Base-by-base conservation (phyloP, 768 basidiomycete genomes). In the Amanita muscaria region DNA sequence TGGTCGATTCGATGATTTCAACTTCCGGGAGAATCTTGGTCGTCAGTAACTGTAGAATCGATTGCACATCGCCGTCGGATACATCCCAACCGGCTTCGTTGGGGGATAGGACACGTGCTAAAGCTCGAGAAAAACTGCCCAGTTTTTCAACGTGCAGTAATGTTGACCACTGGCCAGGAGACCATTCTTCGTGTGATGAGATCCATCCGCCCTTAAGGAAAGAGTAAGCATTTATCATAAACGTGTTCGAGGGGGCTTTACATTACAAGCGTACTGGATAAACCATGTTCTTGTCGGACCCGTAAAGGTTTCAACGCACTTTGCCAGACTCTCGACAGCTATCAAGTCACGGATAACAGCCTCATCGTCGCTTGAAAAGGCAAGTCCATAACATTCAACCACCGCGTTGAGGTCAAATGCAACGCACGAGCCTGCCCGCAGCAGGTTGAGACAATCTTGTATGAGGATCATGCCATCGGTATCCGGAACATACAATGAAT, bases 141-240 rank as follows among this genome's bases (percentile, higher is more conserved):
- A 83, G 55, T 44, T 72, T 76, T 15, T 74, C 69, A 18, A 64
- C 59, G 42, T 73, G 67, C 23, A 80, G 70, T 3, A 66, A 60
- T 5, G 63, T 60, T 16, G 74, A 60, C 4, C 80, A 56, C 2
- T 74, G 66, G 4, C 74, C 74, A 27, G 68, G 64, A 4, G 55
- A 49, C 15, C 60, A 49, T 3, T 58, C 53, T 15, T 61, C 53
- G n/a, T 59, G 56, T 4, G 58, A 52, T 8, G 66, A 61, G 78
- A 79, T 80, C 54, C 72, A 72, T 49, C 72, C 64, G 74, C 79
- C 49, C 21, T 34, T 39, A 19, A 39, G 23, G 30, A 16, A 40
- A 12, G 32, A 14, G 35, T 33, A 22, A 37, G 10, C 30, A 19
- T 8, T 30, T 4, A 19, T 10, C 2, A 25, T 2, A 14, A 2